A percentile compares a stretch with the other conserved stretches of the same genome.
These are phyloP conservation scores for Talaromyces islandicus DNA, from an alignment of 2,329 filamentous ascomycete species.

Conservation along the genomic window DNA sequence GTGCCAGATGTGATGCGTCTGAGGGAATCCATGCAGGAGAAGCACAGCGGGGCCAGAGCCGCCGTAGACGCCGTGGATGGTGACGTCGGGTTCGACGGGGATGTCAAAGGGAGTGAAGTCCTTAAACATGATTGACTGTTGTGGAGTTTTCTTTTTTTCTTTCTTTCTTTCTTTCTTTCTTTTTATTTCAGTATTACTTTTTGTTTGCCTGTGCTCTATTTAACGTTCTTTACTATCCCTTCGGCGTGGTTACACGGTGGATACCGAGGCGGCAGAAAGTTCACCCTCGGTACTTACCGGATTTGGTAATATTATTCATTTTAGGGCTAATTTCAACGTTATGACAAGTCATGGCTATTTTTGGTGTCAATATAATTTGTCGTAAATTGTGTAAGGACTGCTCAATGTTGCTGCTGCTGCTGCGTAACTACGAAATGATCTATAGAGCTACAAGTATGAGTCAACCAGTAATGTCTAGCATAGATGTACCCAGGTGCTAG, in stretches of 20 bases:
- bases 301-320: neutral
- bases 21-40: conserved; percentile 49
- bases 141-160: neutral
- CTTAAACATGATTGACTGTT: conserved; percentile 1
- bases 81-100: conserved; percentile 30
- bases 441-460: too few species aligned
- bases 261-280: neutral
- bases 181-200: neutral
- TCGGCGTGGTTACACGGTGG: neutral
- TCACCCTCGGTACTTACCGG: neutral
- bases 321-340: neutral
- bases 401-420: too few species aligned
- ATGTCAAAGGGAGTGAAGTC: conserved; percentile 9
- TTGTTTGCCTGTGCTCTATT: neutral
- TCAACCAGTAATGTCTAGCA: too few species aligned
- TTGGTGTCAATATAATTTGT: too few species aligned
- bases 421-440: too few species aligned
- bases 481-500: too few species aligned
- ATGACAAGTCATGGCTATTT: too few species aligned
- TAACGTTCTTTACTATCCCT: neutral
- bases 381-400: too few species aligned
- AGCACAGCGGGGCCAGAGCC: conserved; percentile 37
- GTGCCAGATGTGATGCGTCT: conserved; percentile 51
- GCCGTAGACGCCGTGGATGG: conserved; percentile 41
- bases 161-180: neutral